phyloP scores from a whole-genome alignment of 2,329 filamentous ascomycete genomes.

The Rhynchosporium graminicola region DNA sequence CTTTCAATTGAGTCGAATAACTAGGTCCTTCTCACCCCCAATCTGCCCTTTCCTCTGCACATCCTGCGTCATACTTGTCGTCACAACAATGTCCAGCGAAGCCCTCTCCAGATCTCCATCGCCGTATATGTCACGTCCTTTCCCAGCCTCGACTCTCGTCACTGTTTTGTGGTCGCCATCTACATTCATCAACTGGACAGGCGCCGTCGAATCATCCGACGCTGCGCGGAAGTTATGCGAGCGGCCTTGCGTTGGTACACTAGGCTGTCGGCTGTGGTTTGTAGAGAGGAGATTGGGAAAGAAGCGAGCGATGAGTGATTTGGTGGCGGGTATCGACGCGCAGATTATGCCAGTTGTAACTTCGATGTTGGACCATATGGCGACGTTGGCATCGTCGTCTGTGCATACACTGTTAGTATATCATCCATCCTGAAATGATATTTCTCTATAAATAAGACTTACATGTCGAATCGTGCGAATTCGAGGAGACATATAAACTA shows the following conservation, averaged over 20 bases:
- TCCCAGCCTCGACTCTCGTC: conserved; percentile 8
- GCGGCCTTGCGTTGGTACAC: not conserved
- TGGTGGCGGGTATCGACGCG: conserved; percentile 64
- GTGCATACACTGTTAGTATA: not conserved
- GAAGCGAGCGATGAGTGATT: conserved; percentile 50
- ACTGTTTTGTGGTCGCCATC: conserved; percentile 10
- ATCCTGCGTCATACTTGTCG: conserved; percentile 21
- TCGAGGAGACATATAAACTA: conserved; percentile 21
- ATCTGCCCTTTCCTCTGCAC: conserved; percentile 20
- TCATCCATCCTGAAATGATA: too few relatives aligned
- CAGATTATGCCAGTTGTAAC: conserved; percentile 44
- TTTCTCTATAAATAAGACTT: conserved; percentile 2
- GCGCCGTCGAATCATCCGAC: not conserved
- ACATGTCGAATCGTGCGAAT: conserved; percentile 22
- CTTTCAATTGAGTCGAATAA: conserved; percentile 15
- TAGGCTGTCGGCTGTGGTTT: conserved; percentile 4
- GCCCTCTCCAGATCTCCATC: not conserved
- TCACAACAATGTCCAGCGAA: conserved; percentile 15
- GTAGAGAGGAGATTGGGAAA: conserved; percentile 24
- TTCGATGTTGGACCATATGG: conserved; percentile 42
- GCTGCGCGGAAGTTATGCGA: conserved; percentile 8
- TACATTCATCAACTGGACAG: not conserved
- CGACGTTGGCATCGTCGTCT: conserved; percentile 37
- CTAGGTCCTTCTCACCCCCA: conserved; percentile 23
- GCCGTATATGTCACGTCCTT: not conserved